Conservation (phyloP, 2,329 filamentous ascomycete species). For the Penicillium glabrum region DNA sequence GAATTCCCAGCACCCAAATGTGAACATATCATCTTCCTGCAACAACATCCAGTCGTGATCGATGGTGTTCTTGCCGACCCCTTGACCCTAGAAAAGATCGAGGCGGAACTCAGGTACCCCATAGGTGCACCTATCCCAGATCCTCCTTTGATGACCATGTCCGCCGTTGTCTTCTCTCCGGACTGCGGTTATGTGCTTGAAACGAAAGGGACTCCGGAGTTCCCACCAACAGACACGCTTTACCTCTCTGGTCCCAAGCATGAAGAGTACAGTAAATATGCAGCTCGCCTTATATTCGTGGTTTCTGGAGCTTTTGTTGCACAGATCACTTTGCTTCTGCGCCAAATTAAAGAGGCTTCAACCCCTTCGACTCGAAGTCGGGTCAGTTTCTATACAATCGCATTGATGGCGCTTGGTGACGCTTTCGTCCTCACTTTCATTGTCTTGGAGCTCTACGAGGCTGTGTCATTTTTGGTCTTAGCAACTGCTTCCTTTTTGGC, state of each 20-base stretch:
- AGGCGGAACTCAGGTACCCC: slow-evolving; percentile 60
- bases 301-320: slow-evolving; percentile 51
- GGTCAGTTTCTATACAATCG: slow-evolving; percentile 64
- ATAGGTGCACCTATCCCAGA: slow-evolving; percentile 55
- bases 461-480: slow-evolving; percentile 56
- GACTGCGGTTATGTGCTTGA: slow-evolving; percentile 67
- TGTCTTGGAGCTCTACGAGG: slow-evolving; percentile 56
- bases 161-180: slow-evolving; percentile 62
- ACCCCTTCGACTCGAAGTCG: slow-evolving; percentile 65
- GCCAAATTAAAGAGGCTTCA: slow-evolving; percentile 64
- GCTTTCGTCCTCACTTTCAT: slow-evolving; percentile 59
- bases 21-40: slow-evolving; percentile 84
- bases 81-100: slow-evolving; percentile 51
- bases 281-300: slow-evolving; percentile 54
- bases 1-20: slow-evolving; percentile 68
- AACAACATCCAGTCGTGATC: slow-evolving; percentile 52
- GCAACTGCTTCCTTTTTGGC: slow-evolving; percentile 59
- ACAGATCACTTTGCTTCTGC: slow-evolving; percentile 58
- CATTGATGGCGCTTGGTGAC: slow-evolving; percentile 61
- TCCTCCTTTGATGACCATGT: slow-evolving; percentile 57
- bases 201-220: slow-evolving; percentile 59
- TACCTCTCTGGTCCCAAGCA: slow-evolving; percentile 59
- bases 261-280: slow-evolving; percentile 55
- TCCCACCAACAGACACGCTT: slow-evolving; percentile 49
- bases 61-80: slow-evolving; percentile 30